Evolutionary conservation across 768 basidiomycete genomes (phyloP), one percentile per base, ranked within the genome.

Genomic region (Hemileccinum rubropunctum): DNA sequence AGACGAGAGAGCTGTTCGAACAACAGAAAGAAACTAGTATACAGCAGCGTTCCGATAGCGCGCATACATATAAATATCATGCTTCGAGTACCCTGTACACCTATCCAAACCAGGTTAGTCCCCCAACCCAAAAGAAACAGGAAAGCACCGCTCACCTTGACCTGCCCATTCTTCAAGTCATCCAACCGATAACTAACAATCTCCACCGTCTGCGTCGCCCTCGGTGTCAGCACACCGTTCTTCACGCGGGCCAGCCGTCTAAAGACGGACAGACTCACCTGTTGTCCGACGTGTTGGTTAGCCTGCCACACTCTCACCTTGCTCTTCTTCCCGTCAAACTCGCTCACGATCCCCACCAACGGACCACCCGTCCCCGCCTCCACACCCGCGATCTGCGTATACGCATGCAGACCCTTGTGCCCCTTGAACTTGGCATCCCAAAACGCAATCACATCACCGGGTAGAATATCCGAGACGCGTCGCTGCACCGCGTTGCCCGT

Each of bases 271-370:
- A 56, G 33, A 73, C 80, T 53, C 53, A 86, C 88, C 80, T 89
- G 87, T 56, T 84, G 88, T 42, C 88, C 84, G 60, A 88, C 86
- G 59, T 86, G 88, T 63, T 88, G 83, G 66, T 91, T 93, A 46
- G 92, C 92, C 66, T 95, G 91, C 66, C 86, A 86, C 38, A 90
- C 82, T 64, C 78, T 79, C 46, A 94, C 74, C 73, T 97, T 97
- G 52, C 78, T 80, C 75, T 94, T 95, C 80, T 90, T 93, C 34
- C 71, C 68, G 58, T 97, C 94, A 64, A 85, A 88, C 62, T 95
- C 93, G 42, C 76, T 77, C 46, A 95, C 80, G 39, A 97, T 72
- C 9, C 86, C 94, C 32, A 90, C 72, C 6, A 91, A 57, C 20
- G 82, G 78, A 36, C 77, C 79, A 4, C 76, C 75, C 34, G 66